A percentile compares a stretch with the other conserved stretches of the same genome.
Evolutionary conservation across 2,329 filamentous ascomycete genomes (phyloP).

Genomic region (Monosporascus cannonballus): DNA sequence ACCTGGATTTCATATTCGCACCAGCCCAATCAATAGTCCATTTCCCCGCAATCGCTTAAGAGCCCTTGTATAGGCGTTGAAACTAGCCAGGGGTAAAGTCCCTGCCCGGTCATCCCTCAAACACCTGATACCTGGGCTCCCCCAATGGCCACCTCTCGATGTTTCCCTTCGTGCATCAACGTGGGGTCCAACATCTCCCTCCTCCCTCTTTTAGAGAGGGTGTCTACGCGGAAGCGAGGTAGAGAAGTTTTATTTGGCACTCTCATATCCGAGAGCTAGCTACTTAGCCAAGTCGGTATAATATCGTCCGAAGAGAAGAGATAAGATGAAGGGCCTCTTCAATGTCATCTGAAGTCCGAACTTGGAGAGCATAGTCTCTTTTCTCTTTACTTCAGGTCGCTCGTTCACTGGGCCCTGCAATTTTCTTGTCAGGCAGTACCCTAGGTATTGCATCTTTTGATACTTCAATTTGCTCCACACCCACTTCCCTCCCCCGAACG

Average conservation of each 20-base stretch:
- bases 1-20: not conserved
- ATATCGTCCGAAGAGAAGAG: not conserved
- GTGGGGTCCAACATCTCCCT: not conserved
- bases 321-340: not conserved
- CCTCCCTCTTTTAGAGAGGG: not conserved
- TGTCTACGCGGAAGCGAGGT: too few relatives aligned
- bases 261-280: too few relatives aligned
- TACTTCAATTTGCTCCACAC: slow-evolving; percentile 6
- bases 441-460: slow-evolving; percentile 12
- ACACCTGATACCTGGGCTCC: too few relatives aligned
- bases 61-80: not conserved
- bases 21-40: not conserved
- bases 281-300: not conserved
- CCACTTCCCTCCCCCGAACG: slow-evolving; percentile 6
- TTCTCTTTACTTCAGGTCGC: not conserved
- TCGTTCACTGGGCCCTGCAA: slow-evolving; percentile 5
- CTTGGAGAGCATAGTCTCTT: not conserved
- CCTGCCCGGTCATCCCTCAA: too few relatives aligned
- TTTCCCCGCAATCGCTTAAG: not conserved
- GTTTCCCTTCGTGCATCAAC: too few relatives aligned
- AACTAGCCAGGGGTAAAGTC: not conserved
- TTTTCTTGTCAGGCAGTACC: not conserved
- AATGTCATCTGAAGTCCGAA: not conserved
- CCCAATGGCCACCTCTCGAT: too few relatives aligned
- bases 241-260: too few relatives aligned